Conservation (phyloP, 169 alveolate species). For the Cryptosporidium ryanae region DNA sequence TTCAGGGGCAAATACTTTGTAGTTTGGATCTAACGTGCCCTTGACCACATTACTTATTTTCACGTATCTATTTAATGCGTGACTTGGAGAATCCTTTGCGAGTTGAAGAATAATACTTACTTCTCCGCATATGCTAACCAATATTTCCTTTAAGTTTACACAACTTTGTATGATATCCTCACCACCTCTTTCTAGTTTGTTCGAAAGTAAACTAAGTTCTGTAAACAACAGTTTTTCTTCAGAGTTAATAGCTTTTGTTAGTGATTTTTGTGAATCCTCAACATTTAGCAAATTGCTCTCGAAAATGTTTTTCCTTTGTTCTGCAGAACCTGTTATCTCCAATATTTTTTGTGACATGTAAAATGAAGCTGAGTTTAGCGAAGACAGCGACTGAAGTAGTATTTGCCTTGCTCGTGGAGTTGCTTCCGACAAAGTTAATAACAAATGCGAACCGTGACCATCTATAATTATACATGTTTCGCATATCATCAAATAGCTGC, state of each 20-base stretch:
- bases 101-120: conserved; percentile 62
- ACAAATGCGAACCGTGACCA: conserved; percentile 61
- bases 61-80: conserved; percentile 63
- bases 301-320: conserved; percentile 41
- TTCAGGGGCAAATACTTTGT: conserved; percentile 71
- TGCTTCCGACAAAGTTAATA: conserved; percentile 70
- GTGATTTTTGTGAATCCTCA: conserved; percentile 57
- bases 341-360: conserved; percentile 58
- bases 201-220: conserved; percentile 28
- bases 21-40: conserved; percentile 65
- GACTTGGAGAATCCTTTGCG: conserved; percentile 67
- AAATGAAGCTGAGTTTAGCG: conserved; percentile 52
- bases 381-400: conserved; percentile 47
- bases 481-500: conserved; percentile 52
- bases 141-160: conserved; percentile 32
- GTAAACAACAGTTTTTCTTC: conserved; percentile 43
- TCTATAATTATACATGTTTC: conserved; percentile 73
- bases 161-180: conserved; percentile 57
- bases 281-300: conserved; percentile 45
- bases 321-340: conserved; percentile 46
- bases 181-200: conserved; percentile 57
- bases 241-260: conserved; percentile 45
- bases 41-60: conserved; percentile 62
- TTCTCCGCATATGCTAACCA: conserved; percentile 65
- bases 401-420: conserved; percentile 59